Evolutionary conservation across 208 protist genomes (phyloP).

Genomic region (Trypanosoma congolense): DNA sequence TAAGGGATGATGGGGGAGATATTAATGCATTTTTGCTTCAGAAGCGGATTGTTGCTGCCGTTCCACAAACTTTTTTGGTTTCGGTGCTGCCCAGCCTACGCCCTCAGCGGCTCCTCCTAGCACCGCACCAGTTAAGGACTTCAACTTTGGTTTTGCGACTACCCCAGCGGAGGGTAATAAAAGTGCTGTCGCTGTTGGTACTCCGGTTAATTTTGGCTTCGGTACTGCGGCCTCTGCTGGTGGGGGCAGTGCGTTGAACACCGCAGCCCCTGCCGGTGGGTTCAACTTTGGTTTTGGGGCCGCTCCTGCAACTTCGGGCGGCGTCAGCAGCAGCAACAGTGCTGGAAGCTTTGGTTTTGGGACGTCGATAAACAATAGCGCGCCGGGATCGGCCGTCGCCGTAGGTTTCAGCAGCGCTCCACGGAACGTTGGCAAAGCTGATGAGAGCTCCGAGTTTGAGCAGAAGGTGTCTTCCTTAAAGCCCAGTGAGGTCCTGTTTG

Average conservation of each 20-base stretch:
- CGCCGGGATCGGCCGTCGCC: constrained; percentile 1
- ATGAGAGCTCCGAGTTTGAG: constrained; percentile 1
- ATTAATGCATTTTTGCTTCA: constrained; percentile 78
- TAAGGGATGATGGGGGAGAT: constrained; percentile 57
- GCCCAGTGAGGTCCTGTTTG: constrained; percentile 66
- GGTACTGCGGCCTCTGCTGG: constrained; percentile 5
- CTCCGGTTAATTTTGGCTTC: constrained; percentile 12
- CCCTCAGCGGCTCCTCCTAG: no score
- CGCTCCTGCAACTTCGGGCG: constrained; percentile 5
- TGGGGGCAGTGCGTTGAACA: not conserved
- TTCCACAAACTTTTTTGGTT: constrained; percentile 25
- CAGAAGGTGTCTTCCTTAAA: constrained; percentile 38
- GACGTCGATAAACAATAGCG: constrained; percentile 4
- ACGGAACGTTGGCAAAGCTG: no score
- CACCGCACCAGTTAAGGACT: constrained; percentile 12
- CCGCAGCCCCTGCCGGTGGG: constrained; percentile 4
- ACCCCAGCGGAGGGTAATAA: not conserved
- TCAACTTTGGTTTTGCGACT: constrained; percentile 28
- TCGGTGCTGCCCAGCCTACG: constrained; percentile 12
- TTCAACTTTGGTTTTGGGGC: constrained; percentile 38
- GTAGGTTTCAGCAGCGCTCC: constrained; percentile 24
- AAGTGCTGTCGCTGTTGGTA: not conserved
- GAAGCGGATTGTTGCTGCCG: constrained; percentile 24
- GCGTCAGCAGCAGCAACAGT: not conserved
- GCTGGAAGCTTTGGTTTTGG: constrained; percentile 26